Conservation (phyloP, 768 basidiomycete genomes). For the Lactifluus volemus region DNA sequence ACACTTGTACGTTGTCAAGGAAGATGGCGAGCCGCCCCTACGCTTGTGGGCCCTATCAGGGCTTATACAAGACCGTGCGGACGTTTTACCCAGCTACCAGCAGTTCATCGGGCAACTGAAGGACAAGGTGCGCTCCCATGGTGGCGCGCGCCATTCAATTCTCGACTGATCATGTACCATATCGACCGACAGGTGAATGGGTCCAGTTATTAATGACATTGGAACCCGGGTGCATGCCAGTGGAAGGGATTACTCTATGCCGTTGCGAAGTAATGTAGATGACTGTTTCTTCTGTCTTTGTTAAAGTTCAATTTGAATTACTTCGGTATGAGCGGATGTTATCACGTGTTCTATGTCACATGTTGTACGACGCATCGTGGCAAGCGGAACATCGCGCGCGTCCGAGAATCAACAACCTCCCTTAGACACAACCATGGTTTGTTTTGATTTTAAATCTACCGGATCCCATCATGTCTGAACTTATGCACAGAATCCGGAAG, state of each 20-base stretch:
- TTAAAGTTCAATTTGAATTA: not conserved
- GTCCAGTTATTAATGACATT: slow-evolving; percentile 17
- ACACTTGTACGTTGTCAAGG: slow-evolving; percentile 93
- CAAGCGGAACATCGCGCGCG: not conserved
- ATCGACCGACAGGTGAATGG: slow-evolving; percentile 19
- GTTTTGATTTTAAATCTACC: not conserved
- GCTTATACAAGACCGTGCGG: slow-evolving; percentile 92
- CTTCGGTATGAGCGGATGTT: not conserved
- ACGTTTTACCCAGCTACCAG: slow-evolving; percentile 91
- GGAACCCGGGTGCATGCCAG: not conserved
- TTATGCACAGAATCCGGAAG: slow-evolving; percentile 4
- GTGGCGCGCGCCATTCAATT: not conserved
- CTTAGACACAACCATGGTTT: not conserved
- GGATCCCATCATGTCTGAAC: not conserved
- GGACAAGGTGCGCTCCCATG: slow-evolving; percentile 56
- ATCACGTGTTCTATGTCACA: not conserved
- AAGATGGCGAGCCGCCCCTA: slow-evolving; percentile 93
- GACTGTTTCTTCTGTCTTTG: not conserved
- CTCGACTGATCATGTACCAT: not conserved
- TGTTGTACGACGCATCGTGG: too few relatives aligned
- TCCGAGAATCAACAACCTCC: not conserved
- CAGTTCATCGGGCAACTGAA: slow-evolving; percentile 87
- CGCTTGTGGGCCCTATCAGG: slow-evolving; percentile 92
- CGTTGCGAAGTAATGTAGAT: slow-evolving; percentile 13
- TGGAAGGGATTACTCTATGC: slow-evolving; percentile 1